Conservation (phyloP, 176 grass and related monocot genomes). For the Triticum urartu region DNA sequence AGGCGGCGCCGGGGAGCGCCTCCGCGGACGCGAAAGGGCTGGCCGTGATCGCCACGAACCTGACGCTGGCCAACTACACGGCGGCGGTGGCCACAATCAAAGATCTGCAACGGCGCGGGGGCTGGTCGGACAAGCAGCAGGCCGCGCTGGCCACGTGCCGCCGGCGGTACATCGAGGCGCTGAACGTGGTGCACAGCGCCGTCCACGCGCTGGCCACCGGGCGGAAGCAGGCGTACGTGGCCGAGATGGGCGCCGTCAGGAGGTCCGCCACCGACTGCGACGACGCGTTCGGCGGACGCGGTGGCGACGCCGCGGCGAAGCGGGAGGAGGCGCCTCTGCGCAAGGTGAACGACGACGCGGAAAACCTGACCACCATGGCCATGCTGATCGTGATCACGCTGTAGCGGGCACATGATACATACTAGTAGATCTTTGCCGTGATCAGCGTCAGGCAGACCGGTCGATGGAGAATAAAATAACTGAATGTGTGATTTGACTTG, state of each 20-base stretch:
- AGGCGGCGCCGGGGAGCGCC: constrained; percentile 30
- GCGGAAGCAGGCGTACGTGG: constrained; percentile 11
- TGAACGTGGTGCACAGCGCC: constrained; percentile 55
- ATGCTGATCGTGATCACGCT: constrained; percentile 25
- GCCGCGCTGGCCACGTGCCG: constrained; percentile 40
- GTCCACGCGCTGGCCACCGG: constrained; percentile 28
- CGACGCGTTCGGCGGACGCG: not conserved
- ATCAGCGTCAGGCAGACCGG: not conserved
- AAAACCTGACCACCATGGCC: constrained; percentile 17
- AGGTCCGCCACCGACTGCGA: constrained; percentile 34
- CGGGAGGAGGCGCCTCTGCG: not conserved
- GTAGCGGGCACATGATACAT: not conserved
- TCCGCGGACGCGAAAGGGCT: constrained; percentile 38
- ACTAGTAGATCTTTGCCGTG: not conserved
- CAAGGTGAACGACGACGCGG: constrained; percentile 41
- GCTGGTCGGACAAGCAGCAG: constrained; percentile 6
- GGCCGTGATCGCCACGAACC: constrained; percentile 45
- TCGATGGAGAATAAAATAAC: not conserved
- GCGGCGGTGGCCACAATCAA: constrained; percentile 37
- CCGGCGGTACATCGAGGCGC: constrained; percentile 38
- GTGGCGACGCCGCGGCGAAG: not conserved
- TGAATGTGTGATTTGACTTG: not conserved
- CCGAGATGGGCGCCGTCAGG: constrained; percentile 30
- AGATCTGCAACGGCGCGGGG: constrained; percentile 10
- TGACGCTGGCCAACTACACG: constrained; percentile 58